Percentiles rank a stretch among this genome's conserved stretches.
phyloP scores from a whole-genome alignment of 139 green algal genomes.

The Coelastrella sp. region DNA sequence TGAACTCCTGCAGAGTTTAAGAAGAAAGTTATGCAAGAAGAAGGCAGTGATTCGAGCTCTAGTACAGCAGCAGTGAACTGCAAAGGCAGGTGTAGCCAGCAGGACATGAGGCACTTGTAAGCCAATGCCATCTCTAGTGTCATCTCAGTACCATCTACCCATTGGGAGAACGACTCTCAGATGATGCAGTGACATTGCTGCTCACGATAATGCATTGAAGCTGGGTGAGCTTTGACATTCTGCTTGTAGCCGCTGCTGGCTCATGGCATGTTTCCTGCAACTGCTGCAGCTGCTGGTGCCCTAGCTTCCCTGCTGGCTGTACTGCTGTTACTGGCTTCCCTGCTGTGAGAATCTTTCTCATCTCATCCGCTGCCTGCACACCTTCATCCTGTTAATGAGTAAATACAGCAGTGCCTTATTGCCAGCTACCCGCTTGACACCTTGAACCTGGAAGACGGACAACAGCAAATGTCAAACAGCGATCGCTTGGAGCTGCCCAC shows the following conservation, averaged over 20 bases:
- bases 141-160: no score
- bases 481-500: constrained; percentile 25
- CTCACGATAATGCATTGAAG: background rate
- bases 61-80: background rate
- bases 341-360: background rate
- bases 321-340: background rate
- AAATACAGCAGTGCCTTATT: constrained; percentile 84
- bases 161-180: no score
- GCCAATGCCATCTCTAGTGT: no score
- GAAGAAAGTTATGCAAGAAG: background rate
- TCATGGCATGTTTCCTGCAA: background rate
- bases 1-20: constrained; percentile 78
- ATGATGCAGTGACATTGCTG: background rate
- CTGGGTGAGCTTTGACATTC: no score
- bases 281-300: background rate
- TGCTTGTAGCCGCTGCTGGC: no score
- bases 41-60: background rate
- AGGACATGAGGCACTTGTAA: no score
- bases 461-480: constrained; percentile 87
- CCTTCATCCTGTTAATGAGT: constrained; percentile 95
- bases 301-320: background rate
- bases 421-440: constrained; percentile 1
- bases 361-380: background rate
- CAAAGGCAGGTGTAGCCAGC: background rate
- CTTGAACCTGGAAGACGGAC: constrained; percentile 51